phyloP scores from a whole-genome alignment of 2,329 filamentous ascomycete species.

The Drechmeria coniospora region DNA sequence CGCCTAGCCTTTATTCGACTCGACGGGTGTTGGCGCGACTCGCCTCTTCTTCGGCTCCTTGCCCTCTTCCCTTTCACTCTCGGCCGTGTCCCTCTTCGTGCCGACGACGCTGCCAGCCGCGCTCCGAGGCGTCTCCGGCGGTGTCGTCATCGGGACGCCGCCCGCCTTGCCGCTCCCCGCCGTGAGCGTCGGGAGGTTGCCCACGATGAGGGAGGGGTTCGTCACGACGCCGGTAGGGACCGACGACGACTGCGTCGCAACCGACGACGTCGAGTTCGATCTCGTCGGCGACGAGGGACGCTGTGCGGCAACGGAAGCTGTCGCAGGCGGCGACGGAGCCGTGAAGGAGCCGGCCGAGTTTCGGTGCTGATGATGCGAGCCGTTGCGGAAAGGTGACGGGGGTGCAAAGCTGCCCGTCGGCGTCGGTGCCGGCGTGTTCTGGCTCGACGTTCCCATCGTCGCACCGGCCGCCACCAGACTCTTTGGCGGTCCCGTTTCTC shows the following conservation, averaged over 20 bases:
- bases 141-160: constrained; percentile 66
- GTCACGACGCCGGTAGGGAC: constrained; percentile 43
- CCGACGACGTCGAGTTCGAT: constrained; percentile 73
- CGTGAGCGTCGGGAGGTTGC: constrained; percentile 61
- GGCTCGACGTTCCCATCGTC: constrained; percentile 33
- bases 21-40: constrained; percentile 51
- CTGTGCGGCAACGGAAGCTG: constrained; percentile 42
- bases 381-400: constrained; percentile 39
- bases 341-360: constrained; percentile 42
- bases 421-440: constrained; percentile 56
- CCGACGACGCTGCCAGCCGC: constrained; percentile 19
- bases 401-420: constrained; percentile 49
- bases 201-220: constrained; percentile 65
- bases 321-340: constrained; percentile 38
- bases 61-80: constrained; percentile 36
- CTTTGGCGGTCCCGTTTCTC: constrained; percentile 41
- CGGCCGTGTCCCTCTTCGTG: constrained; percentile 41
- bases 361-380: constrained; percentile 37
- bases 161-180: constrained; percentile 52
- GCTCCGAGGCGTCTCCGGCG: constrained; percentile 66
- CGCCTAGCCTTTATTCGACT: constrained; percentile 13
- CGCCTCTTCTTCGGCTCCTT: constrained; percentile 51
- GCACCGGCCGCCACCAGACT: constrained; percentile 23
- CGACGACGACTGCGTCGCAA: constrained; percentile 47
- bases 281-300: constrained; percentile 65